Evolutionary conservation across 805 yeast genomes (phyloP).

Genomic region (Cyberlindnera lachancei): DNA sequence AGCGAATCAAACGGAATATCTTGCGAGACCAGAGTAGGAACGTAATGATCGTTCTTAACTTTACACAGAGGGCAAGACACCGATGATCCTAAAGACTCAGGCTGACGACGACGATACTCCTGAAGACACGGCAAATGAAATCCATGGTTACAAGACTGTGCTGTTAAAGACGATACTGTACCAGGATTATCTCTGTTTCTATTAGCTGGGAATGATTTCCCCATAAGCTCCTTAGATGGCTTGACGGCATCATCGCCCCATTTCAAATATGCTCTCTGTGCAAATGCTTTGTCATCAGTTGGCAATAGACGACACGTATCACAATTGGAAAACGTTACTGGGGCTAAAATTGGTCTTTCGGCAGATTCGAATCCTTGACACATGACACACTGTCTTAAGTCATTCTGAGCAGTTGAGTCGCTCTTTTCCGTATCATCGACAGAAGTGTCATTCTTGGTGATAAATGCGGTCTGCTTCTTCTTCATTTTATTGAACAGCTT

Average conservation of each 20-base stretch:
- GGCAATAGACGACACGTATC: conserved; percentile 19
- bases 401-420: conserved; percentile 17
- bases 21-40: conserved; percentile 42
- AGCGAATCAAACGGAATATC: not conserved
- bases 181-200: conserved; percentile 5
- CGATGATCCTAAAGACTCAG: conserved; percentile 34
- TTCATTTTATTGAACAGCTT: conserved; percentile 56
- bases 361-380: conserved; percentile 47
- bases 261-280: conserved; percentile 10
- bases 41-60: conserved; percentile 66
- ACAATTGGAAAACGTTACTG: conserved; percentile 39
- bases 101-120: conserved; percentile 44
- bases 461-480: conserved; percentile 69
- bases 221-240: conserved; percentile 21
- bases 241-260: conserved; percentile 20
- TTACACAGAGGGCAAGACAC: conserved; percentile 89
- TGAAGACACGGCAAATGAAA: conserved; percentile 78
- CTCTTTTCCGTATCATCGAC: conserved; percentile 29
- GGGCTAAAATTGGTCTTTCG: conserved; percentile 49
- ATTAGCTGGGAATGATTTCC: conserved; percentile 18
- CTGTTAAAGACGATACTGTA: conserved; percentile 3
- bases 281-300: not conserved
- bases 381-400: conserved; percentile 39
- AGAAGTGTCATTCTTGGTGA: conserved; percentile 41
- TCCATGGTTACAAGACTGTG: conserved; percentile 81